Evolutionary conservation across 345 rosid genomes (phyloP).

Genomic region (Aquilaria malaccensis): DNA sequence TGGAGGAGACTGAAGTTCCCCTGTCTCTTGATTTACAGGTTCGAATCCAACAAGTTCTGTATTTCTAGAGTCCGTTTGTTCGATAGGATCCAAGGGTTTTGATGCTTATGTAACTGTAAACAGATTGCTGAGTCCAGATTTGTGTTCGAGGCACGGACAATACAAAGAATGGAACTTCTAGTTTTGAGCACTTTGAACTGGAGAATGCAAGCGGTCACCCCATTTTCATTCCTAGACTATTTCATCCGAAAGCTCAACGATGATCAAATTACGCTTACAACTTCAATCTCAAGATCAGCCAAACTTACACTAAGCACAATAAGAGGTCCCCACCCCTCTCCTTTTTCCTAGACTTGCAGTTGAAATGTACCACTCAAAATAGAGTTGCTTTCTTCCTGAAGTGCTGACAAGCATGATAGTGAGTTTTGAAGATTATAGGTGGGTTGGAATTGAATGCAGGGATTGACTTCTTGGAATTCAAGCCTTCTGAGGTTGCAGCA

Average conservation of each 20-base stretch:
- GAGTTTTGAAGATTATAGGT: constrained; percentile 26
- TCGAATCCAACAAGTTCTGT: not conserved
- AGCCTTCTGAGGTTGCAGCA: constrained; percentile 79
- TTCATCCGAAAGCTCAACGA: constrained; percentile 49
- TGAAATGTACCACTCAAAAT: constrained; percentile 11
- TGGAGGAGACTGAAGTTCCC: constrained; percentile 71
- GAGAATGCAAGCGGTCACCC: constrained; percentile 79
- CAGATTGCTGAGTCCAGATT: constrained; percentile 52
- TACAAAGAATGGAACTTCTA: constrained; percentile 72
- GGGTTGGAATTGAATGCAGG: constrained; percentile 56
- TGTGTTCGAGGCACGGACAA: constrained; percentile 59
- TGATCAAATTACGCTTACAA: constrained; percentile 24
- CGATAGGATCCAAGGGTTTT: not conserved
- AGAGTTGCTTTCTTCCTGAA: constrained; percentile 9
- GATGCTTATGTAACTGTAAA: not conserved
- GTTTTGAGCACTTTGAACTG: constrained; percentile 56
- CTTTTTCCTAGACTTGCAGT: not conserved
- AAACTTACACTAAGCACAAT: constrained; percentile 38
- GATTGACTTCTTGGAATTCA: constrained; percentile 60
- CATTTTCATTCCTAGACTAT: constrained; percentile 55
- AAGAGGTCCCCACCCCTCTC: constrained; percentile 29
- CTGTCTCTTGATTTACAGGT: constrained; percentile 65
- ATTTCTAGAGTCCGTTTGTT: not conserved
- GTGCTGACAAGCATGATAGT: constrained; percentile 4
- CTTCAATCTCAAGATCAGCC: constrained; percentile 33